Evolutionary conservation across 2,329 filamentous ascomycete species (phyloP).

Genomic region (Sclerotinia glacialis): DNA sequence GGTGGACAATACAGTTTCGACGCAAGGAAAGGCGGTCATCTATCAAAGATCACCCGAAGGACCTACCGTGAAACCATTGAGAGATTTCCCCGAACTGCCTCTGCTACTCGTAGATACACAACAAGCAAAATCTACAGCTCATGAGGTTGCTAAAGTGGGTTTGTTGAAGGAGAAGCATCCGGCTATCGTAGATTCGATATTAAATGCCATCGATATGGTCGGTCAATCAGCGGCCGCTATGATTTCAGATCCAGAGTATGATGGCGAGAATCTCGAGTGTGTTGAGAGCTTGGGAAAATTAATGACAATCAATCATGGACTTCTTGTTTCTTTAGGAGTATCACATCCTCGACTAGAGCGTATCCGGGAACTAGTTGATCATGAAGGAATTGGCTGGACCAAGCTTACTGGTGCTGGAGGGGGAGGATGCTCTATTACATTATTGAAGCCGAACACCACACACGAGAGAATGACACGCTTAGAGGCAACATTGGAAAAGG

Average conservation of each 20-base stretch:
- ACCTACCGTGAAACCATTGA: constrained; percentile 71
- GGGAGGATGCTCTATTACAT: constrained; percentile 90
- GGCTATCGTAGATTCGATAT: constrained; percentile 72
- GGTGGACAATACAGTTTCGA: constrained; percentile 93
- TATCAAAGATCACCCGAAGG: constrained; percentile 77
- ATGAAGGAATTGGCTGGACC: constrained; percentile 89
- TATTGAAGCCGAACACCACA: constrained; percentile 68
- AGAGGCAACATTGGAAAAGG: constrained; percentile 61
- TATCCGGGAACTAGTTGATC: constrained; percentile 85
- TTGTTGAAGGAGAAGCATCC: constrained; percentile 70
- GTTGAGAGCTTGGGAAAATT: constrained; percentile 79
- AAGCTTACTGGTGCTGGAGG: constrained; percentile 95
- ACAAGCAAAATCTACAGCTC: constrained; percentile 79
- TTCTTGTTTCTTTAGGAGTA: constrained; percentile 86
- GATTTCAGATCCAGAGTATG: constrained; percentile 62
- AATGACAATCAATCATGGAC: constrained; percentile 89
- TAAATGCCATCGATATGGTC: constrained; percentile 81
- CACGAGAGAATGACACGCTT: constrained; percentile 58
- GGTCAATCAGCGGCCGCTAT: constrained; percentile 54
- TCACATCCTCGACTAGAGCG: constrained; percentile 92
- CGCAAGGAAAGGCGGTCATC: constrained; percentile 89
- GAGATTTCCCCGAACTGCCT: constrained; percentile 88
- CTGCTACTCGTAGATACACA: constrained; percentile 86
- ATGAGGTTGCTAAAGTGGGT: constrained; percentile 83
- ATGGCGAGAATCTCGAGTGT: constrained; percentile 59